A percentile compares a stretch with the other conserved stretches of the same genome.
phyloP scores from a whole-genome alignment of 305 asterid species.

The Fraxinus paxiana region DNA sequence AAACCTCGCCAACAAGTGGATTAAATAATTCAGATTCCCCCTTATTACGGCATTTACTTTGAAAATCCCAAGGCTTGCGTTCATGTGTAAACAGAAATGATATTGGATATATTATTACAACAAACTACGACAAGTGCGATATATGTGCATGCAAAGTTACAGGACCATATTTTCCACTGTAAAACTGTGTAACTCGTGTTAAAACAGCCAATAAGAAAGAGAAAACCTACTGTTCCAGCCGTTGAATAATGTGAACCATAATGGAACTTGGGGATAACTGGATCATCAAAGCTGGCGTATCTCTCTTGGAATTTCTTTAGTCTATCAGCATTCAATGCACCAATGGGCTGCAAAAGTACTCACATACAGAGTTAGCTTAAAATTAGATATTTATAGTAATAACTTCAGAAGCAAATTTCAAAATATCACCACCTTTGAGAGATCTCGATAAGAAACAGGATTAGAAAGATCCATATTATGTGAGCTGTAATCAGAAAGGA shows the following conservation, averaged over 20 bases:
- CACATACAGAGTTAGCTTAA: slow-evolving; percentile 25
- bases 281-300: slow-evolving; percentile 89
- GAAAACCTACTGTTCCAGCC: slow-evolving; percentile 84
- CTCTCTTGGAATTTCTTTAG: slow-evolving; percentile 84
- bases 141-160: not conserved
- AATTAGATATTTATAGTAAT: slow-evolving; percentile 19
- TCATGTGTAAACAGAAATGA: slow-evolving; percentile 3
- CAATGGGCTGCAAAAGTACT: slow-evolving; percentile 74
- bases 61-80: slow-evolving; percentile 17
- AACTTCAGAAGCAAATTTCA: slow-evolving; percentile 27
- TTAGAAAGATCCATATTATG: slow-evolving; percentile 66
- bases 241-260: slow-evolving; percentile 98
- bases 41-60: slow-evolving; percentile 1
- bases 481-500: slow-evolving; percentile 88
- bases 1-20: slow-evolving; percentile 7
- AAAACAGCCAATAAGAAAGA: not conserved
- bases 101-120: slow-evolving; percentile 7
- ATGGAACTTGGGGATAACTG: slow-evolving; percentile 91
- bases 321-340: slow-evolving; percentile 83
- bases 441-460: slow-evolving; percentile 91
- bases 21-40: not conserved
- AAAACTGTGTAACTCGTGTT: not conserved
- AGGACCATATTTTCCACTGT: not conserved
- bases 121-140: slow-evolving; percentile 1
- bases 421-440: slow-evolving; percentile 66